Base-by-base conservation (phyloP, 2,329 filamentous ascomycete species). In the Colletotrichum phormii region DNA sequence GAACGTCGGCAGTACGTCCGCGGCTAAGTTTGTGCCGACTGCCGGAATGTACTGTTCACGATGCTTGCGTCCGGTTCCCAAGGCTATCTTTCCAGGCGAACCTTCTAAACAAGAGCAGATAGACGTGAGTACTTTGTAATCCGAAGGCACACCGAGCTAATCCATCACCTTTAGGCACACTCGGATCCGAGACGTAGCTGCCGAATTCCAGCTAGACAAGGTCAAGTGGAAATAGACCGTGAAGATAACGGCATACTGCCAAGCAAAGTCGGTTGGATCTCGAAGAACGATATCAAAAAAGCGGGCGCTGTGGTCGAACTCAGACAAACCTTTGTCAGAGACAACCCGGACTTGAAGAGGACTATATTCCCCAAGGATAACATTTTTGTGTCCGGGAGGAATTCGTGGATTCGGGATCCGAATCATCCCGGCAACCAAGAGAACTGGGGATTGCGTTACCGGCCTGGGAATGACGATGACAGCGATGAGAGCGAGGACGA, bases 211-310 rank as follows among this genome's bases (percentile, higher is more conserved):
- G 31, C 62, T 13, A 37, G 49, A 33, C 53, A 53, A 31, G 72
- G 74, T 9, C 3, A 6, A 5, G 4, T 26, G 62, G 53, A 63
- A 18, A 26, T 42, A 33, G 46, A 42, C 26, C 18, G 2, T 9
- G 24, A 65, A 18, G 68, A 54, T 8, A 33, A 31, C 11, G 49
- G 62, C 7, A n/a, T 22, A 9, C 74, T 82, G 12, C 81, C 81
- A 15, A 82, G 82, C 72, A 77, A 76, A 42, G 80, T 78, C 18
- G 80, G 81, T 24, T 82, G 80, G 80, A 78, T 82, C 37, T 22
- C 74, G 71, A 7, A 69, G 75, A 15, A 72, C 64, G 24, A 57
- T 66, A 57, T 67, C 1, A 63, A 79, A 4, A 64, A 67, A 13
- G 72, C 80, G 8, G 64, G 70, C 5, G 9, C 13, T 42, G 37